phyloP scores from a whole-genome alignment of 495 filamentous ascomycete genomes.

The Staphylotrichum tortipilum region DNA sequence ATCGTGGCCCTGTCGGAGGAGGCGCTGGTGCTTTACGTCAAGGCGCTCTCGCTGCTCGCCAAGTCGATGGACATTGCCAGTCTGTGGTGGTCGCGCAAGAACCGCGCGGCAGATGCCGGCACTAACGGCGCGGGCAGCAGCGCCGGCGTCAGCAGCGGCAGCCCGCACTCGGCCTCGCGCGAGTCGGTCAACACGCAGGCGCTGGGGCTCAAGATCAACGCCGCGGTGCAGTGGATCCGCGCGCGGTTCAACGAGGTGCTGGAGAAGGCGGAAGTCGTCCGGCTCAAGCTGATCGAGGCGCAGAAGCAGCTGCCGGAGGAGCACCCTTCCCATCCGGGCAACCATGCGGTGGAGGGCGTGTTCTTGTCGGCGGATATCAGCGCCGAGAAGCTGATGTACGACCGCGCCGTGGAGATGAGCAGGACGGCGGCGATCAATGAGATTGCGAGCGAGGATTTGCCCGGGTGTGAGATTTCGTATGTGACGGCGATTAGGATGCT shows the following conservation, averaged over 20 bases:
- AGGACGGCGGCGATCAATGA: constrained; percentile 89
- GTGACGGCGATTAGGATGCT: constrained; percentile 86
- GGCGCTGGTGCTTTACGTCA: constrained; percentile 91
- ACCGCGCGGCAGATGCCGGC: constrained; percentile 51
- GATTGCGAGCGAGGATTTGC: constrained; percentile 80
- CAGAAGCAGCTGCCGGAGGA: constrained; percentile 76
- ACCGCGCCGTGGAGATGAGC: constrained; percentile 94
- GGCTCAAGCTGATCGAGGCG: constrained; percentile 75
- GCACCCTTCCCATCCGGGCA: constrained; percentile 78
- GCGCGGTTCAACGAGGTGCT: constrained; percentile 90
- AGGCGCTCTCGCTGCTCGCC: constrained; percentile 76
- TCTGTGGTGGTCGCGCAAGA: constrained; percentile 80
- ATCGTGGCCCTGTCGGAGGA: constrained; percentile 84
- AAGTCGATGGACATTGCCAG: constrained; percentile 97
- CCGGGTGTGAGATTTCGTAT: constrained; percentile 87
- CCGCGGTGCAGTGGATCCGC: constrained; percentile 89
- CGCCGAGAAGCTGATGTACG: constrained; percentile 96
- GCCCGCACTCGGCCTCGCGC: constrained; percentile 36
- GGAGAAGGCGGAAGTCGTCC: constrained; percentile 88
- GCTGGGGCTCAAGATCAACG: constrained; percentile 73
- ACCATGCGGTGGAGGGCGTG: constrained; percentile 48
- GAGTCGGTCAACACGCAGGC: constrained; percentile 41
- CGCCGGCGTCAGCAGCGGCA: no score
- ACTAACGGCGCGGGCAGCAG: no score
- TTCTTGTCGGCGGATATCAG: constrained; percentile 65